Base-by-base conservation (phyloP, 73 alveolate species). In the Paramecium caudatum region DNA sequence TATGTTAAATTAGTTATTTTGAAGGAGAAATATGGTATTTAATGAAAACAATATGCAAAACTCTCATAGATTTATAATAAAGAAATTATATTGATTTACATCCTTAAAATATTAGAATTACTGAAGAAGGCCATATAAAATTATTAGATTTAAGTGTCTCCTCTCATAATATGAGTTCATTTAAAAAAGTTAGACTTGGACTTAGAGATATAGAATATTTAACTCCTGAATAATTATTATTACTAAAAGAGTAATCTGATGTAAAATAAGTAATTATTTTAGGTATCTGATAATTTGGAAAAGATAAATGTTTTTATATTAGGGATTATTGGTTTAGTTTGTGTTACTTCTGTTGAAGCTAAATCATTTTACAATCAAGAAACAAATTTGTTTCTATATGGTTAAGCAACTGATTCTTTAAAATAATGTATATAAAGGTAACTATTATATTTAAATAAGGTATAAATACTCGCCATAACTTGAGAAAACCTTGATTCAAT, bases 1-100 rank as follows among this genome's bases (percentile, higher is more conserved):
- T 1, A 3, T 13, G n/a, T 30, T 32, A 68, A 68, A 3, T 68
- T 34, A 68, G 84, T 0, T 74, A 74, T 41, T 45, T 21, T 43
- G 88, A 74, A 45, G 68, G 69, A 37, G 62, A 74, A 43, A 21
- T 74, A 74, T 74, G 88, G 88, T 74, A 41, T 43, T 15, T 74
- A 3, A 74, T 74, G 19, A 37, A 36, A 74, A 74, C 69, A 9
- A 7, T 74, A 8, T 45, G 43, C 8, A 43, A 43, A 23, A 37
- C 69, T 15, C 32, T 74, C 6, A 74, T 30, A 8, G 62, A 41
- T 19, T 74, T 41, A 55, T 55, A 55, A 37, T 21, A 36, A 21
- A 19, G 25, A 17, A 23, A 30, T 13, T 74, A 74, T 74, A 12
- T 21, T 3, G 88, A 74, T 74, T 39, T 74, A 12, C 88, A 74